Evolutionary conservation across 345 rosid genomes (phyloP).

Genomic region (Garcia nutans): DNA sequence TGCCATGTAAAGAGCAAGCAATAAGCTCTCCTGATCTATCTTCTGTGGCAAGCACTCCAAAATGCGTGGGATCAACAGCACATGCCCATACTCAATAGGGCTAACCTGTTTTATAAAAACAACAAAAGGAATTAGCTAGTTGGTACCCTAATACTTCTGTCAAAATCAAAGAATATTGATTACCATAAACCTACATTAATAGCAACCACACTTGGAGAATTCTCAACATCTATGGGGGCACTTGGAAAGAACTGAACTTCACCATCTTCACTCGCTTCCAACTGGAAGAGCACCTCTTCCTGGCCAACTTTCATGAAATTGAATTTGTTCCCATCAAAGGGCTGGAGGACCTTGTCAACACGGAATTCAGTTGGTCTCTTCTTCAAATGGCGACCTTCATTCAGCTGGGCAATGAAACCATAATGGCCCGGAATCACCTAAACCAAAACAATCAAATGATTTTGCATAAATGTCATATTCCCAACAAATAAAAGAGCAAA

Average conservation of each 20-base stretch:
- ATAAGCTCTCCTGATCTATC: conserved; percentile 78
- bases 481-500: not conserved
- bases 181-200: conserved; percentile 58
- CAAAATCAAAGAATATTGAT: not conserved
- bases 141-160: not conserved
- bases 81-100: conserved; percentile 97
- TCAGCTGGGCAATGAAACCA: conserved; percentile 94
- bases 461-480: conserved; percentile 4
- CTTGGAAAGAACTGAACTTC: conserved; percentile 56
- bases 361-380: conserved; percentile 96
- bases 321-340: conserved; percentile 87
- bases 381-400: conserved; percentile 94
- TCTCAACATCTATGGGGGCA: conserved; percentile 63
- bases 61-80: conserved; percentile 78
- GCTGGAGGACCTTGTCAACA: conserved; percentile 88
- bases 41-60: conserved; percentile 92
- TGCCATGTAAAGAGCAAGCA: conserved; percentile 86
- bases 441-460: conserved; percentile 17
- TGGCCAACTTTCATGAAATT: conserved; percentile 93
- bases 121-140: not conserved
- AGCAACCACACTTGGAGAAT: conserved; percentile 86
- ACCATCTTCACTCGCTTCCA: conserved; percentile 74
- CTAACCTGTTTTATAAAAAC: conserved; percentile 60
- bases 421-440: conserved; percentile 83
- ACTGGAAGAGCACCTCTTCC: conserved; percentile 95